Evolutionary conservation across 768 basidiomycete species (phyloP).

Genomic region (Auriculariales sp.): DNA sequence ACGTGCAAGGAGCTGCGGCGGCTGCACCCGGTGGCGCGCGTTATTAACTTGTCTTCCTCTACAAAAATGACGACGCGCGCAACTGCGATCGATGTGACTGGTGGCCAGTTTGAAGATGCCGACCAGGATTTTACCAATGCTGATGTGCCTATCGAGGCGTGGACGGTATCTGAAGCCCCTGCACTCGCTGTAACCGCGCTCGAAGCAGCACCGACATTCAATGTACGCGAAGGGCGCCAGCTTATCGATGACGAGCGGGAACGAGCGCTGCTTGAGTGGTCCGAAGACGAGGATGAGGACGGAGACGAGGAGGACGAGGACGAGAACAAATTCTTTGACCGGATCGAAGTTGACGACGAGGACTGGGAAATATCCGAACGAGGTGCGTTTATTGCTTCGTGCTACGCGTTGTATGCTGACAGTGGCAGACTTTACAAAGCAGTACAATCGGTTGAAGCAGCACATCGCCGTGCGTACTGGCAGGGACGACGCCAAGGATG

Average conservation of each 20-base stretch:
- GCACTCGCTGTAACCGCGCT: conserved; percentile 13
- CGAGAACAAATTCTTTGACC: conserved; percentile 31
- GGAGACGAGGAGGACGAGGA: conserved; percentile 16
- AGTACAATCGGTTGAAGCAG: conserved; percentile 88
- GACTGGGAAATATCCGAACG: conserved; percentile 80
- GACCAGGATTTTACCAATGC: conserved; percentile 32
- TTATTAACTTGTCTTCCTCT: not conserved
- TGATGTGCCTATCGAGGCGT: conserved; percentile 14
- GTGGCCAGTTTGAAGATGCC: conserved; percentile 52
- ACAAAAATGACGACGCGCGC: not conserved
- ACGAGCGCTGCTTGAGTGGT: conserved; percentile 11
- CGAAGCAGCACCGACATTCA: conserved; percentile 4
- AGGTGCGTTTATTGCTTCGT: conserved; percentile 30
- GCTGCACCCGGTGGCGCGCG: not conserved
- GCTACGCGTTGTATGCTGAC: not conserved
- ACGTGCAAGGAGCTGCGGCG: not conserved
- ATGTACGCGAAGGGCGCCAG: conserved; percentile 15
- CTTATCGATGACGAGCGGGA: conserved; percentile 18
- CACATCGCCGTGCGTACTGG: conserved; percentile 76
- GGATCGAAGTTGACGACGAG: conserved; percentile 64
- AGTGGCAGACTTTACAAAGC: conserved; percentile 84
- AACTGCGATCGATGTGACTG: not conserved
- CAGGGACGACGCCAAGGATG: conserved; percentile 24
- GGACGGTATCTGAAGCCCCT: conserved; percentile 13
- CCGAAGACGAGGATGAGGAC: conserved; percentile 22